These are phyloP conservation scores for Eucalyptus tenuipes DNA, from an alignment of 345 rosid genomes.

Conservation along the genomic window DNA sequence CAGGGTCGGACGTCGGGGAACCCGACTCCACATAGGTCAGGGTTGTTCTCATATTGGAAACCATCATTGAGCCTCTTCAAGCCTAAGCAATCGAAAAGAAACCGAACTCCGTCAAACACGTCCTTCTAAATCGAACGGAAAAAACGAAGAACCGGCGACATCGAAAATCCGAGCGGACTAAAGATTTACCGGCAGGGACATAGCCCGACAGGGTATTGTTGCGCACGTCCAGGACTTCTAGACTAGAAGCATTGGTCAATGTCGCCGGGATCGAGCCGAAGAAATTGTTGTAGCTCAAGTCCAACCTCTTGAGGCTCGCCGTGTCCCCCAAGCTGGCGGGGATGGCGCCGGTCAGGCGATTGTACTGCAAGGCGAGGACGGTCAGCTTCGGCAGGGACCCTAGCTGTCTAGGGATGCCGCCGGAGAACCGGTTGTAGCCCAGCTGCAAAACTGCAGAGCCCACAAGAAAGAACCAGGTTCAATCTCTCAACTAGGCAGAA, in stretches of 20 bases:
- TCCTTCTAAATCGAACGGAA: not conserved
- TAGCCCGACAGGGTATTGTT: conserved; percentile 82
- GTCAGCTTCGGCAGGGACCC: conserved; percentile 57
- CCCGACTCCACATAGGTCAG: conserved; percentile 65
- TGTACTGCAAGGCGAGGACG: conserved; percentile 75
- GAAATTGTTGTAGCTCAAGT: conserved; percentile 71
- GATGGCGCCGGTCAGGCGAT: conserved; percentile 73
- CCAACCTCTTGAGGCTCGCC: conserved; percentile 52
- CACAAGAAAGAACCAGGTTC: not conserved
- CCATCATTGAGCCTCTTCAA: conserved; percentile 56
- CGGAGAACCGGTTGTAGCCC: conserved; percentile 74
- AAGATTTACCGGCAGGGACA: conserved; percentile 58
- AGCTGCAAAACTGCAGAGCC: conserved; percentile 63
- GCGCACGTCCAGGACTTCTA: conserved; percentile 66
- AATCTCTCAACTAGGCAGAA: not conserved
- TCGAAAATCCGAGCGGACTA: not conserved
- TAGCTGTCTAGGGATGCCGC: conserved; percentile 68
- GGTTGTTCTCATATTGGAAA: conserved; percentile 70
- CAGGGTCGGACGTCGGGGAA: conserved; percentile 46
- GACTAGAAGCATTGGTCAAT: conserved; percentile 47
- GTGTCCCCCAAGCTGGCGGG: conserved; percentile 88
- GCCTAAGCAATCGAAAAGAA: conserved; percentile 23
- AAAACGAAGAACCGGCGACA: not conserved
- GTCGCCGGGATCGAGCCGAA: conserved; percentile 80
- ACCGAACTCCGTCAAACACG: not conserved